Evolutionary conservation across 2,329 filamentous ascomycete species (phyloP).

Genomic region (Incumbomyces lentus): DNA sequence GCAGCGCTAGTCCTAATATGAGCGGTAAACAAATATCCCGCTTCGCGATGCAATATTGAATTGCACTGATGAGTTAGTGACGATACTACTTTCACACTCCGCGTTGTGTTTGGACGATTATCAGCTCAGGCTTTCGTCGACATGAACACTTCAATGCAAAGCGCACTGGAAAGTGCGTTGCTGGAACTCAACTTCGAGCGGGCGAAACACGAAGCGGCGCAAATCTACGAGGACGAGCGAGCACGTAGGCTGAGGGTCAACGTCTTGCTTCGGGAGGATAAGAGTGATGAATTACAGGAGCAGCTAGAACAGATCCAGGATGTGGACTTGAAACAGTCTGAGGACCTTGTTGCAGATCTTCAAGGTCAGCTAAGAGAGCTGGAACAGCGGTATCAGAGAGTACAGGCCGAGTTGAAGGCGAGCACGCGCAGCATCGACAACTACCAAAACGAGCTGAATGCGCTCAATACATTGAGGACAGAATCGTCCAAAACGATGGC

Average conservation of each 20-base stretch:
- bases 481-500: slow-evolving; percentile 61
- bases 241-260: slow-evolving; percentile 59
- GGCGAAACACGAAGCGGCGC: slow-evolving; percentile 52
- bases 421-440: slow-evolving; percentile 46
- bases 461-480: slow-evolving; percentile 55
- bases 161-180: slow-evolving; percentile 38
- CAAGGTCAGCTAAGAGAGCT: slow-evolving; percentile 27
- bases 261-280: slow-evolving; percentile 61
- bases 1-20: too few relatives aligned
- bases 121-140: slow-evolving; percentile 6
- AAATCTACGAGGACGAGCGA: slow-evolving; percentile 65
- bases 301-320: slow-evolving; percentile 49
- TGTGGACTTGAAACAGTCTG: slow-evolving; percentile 39
- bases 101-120: too few relatives aligned
- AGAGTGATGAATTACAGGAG: slow-evolving; percentile 58
- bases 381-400: slow-evolving; percentile 39
- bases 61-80: slow-evolving; percentile 2
- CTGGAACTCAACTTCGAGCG: slow-evolving; percentile 63
- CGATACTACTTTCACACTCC: not conserved
- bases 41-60: not conserved
- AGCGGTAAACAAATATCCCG: too few relatives aligned
- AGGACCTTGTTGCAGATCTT: slow-evolving; percentile 40
- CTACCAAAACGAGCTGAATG: slow-evolving; percentile 56
- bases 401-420: slow-evolving; percentile 41
- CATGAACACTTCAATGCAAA: slow-evolving; percentile 13